Evolutionary conservation across 2,329 filamentous ascomycete species (phyloP).

Genomic region (Cercospora zeae-maydis): DNA sequence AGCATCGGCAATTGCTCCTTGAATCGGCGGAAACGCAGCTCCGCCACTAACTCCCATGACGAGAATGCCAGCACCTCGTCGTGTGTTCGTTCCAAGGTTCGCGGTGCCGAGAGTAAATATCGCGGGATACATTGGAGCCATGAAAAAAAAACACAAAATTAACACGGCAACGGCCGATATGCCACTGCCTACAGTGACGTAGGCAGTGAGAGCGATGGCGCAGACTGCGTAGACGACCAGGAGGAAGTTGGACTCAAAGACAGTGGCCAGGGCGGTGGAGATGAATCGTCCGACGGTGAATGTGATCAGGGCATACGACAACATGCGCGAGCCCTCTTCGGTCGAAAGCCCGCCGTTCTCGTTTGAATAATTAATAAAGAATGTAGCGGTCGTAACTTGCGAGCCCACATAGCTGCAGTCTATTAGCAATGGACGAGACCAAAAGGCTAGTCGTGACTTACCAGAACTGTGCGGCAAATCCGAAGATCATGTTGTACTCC

Average conservation of each 20-base stretch:
- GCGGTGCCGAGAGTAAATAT: constrained; percentile 42
- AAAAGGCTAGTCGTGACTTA: constrained; percentile 32
- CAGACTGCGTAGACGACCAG: constrained; percentile 34
- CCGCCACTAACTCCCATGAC: constrained; percentile 40
- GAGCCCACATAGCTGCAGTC: no score
- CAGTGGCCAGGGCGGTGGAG: constrained; percentile 35
- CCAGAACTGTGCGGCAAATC: constrained; percentile 39
- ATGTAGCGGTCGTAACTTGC: constrained; percentile 23
- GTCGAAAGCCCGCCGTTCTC: constrained; percentile 33
- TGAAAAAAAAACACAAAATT: constrained; percentile 40
- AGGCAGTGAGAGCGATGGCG: constrained; percentile 37
- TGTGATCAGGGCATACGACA: constrained; percentile 40
- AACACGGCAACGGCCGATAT: constrained; percentile 35
- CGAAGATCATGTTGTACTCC: constrained; percentile 42
- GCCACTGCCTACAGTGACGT: constrained; percentile 34
- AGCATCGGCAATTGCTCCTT: constrained; percentile 40
- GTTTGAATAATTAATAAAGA: constrained; percentile 42
- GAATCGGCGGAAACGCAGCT: constrained; percentile 38
- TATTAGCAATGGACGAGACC: constrained; percentile 1
- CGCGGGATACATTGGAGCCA: constrained; percentile 39
- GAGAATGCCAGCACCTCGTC: constrained; percentile 42
- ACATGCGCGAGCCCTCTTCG: constrained; percentile 36
- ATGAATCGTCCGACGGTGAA: constrained; percentile 43
- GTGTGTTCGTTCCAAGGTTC: constrained; percentile 40
- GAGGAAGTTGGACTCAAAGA: constrained; percentile 39